Base-by-base conservation (phyloP, 148 eudicot genomes). In the Rhododendron ovatum region DNA sequence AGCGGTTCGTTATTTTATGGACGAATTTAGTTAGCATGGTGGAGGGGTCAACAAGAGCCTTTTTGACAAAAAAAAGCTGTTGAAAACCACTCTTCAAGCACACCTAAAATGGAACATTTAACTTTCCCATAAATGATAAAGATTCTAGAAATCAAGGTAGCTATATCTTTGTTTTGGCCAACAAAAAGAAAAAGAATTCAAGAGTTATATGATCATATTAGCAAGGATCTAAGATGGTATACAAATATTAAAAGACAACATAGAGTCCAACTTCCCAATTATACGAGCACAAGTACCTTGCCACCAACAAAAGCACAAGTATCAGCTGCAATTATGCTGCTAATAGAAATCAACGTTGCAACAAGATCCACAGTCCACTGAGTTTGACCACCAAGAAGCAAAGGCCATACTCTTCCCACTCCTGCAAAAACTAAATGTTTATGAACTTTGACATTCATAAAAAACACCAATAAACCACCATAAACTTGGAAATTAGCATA, bases 331-430 rank as follows among this genome's bases (percentile, higher is more conserved):
- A 97, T 93, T 80, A 97, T 93, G 89, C 98, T 94, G 90, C 99
- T 93, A 79, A 97, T 74, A 69, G 95, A 91, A 89, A 93, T 90
- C 84, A 97, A 89, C 20, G 96, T 93, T 80, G 98, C 94, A 87
- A 97, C 96, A 86, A 97, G 99, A 84, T 98, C 99, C 22, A 97
- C 96, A 37, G 99, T 97, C 99, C 99, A 95, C 85, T 92, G 96
- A 82, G 94, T 90, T 86, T 87, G 98, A 55, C 98, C 99, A 82
- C 99, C 98, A 85, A 95, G 94, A 88, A 95, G 93, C 76, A 91
- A 67, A 87, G 99, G 99, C 99, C 99, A 97, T 80, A 89, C 69
- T 74, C 91, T 88, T 89, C 90, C 98, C 50, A 93, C 89, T 87
- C 90, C 99, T 94, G 91, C 90, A 83, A 78, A 82, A 87, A 82